Conservation (phyloP, 2,329 filamentous ascomycete genomes). For the Stachybotrys chartarum region DNA sequence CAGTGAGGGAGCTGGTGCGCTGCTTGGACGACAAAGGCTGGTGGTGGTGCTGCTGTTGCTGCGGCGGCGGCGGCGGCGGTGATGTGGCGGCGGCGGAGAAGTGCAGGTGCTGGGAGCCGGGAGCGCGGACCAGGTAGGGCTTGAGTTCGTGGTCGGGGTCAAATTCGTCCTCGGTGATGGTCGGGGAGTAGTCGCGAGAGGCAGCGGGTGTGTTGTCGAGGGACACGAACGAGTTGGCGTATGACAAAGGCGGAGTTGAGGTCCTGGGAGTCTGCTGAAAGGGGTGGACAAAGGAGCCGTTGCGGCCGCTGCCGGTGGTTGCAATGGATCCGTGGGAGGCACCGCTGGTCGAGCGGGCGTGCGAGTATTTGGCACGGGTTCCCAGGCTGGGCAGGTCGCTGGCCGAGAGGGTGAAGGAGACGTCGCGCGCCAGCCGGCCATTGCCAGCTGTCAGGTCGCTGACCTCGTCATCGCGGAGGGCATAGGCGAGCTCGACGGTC, state of each 20-base stretch:
- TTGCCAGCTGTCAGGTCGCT: constrained; percentile 7
- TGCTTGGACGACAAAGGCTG: constrained; percentile 24
- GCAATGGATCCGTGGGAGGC: constrained; percentile 50
- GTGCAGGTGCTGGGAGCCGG: constrained; percentile 11
- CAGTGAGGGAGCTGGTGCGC: constrained; percentile 25
- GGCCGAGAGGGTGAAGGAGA: constrained; percentile 37
- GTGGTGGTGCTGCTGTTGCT: constrained; percentile 13
- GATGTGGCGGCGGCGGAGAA: constrained; percentile 6
- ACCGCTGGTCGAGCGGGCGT: constrained; percentile 52
- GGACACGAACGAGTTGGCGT: constrained; percentile 48
- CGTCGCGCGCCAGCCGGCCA: constrained; percentile 26
- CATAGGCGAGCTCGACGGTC: constrained; percentile 19
- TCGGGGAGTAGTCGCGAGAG: constrained; percentile 46
- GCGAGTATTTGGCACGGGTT: constrained; percentile 37
- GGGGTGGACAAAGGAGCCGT: constrained; percentile 51
- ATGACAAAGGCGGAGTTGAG: constrained; percentile 52
- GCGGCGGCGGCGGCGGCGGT: constrained; percentile 1
- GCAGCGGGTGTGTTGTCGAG: constrained; percentile 31
- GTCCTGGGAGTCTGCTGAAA: constrained; percentile 58
- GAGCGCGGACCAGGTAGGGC: constrained; percentile 8
- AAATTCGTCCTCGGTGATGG: constrained; percentile 47
- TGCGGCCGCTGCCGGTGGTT: constrained; percentile 45
- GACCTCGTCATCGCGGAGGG: constrained; percentile 16
- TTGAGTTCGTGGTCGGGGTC: constrained; percentile 20
- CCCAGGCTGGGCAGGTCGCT: constrained; percentile 22